Evolutionary conservation across 2,329 filamentous ascomycete species (phyloP), one percentile per base, ranked within the genome.

Genomic region (Colletotrichum truncatum): DNA sequence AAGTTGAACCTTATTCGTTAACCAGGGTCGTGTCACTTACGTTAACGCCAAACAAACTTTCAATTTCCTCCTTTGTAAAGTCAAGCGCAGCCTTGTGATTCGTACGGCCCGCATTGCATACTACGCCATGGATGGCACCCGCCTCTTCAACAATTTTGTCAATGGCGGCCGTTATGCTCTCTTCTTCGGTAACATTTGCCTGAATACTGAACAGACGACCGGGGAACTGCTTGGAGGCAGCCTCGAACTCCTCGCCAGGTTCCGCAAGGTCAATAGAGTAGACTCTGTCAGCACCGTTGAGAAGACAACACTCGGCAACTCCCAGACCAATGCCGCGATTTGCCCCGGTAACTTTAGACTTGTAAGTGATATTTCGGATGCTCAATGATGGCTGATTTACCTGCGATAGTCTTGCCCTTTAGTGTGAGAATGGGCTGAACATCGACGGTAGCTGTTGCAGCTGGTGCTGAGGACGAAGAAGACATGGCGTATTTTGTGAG

Each of bases 61-160:
- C 67, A 8, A 73, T 55, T 57, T 73, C 68, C 3, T 68, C 71
- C n/a, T 66, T 61, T 18, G 61, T 68, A 46, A 73, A 85, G 23
- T 86, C 82, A 6, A 85, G 72, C 0, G 83, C 83, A 2, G 82
- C 72, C 70, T 85, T 84, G 67, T 85, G 84, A 68, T 85, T 83
- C 11, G 83, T 86, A 12, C 80, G 73, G 12, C 83, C 83, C 0
- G 83, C 83, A 64, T 86, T 85, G 23, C 77, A 79, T 3, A 85
- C 81, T 74, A 86, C 82, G 11, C 83, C 83, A 60, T 85, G 80
- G 7, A 85, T 67, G 4, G 74, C 78, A 4, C 82, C 82, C 0
- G 74, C 75, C 53, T 83, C 76, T 9, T 70, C 69, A 3, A 85
- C 68, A 8, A 85, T 81, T 53, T 75, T 71, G 59, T 84, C 81